A percentile compares a stretch with the other conserved stretches of the same genome.
phyloP scores from a whole-genome alignment of 345 rosid species.

The Noccaea bulbosa region DNA sequence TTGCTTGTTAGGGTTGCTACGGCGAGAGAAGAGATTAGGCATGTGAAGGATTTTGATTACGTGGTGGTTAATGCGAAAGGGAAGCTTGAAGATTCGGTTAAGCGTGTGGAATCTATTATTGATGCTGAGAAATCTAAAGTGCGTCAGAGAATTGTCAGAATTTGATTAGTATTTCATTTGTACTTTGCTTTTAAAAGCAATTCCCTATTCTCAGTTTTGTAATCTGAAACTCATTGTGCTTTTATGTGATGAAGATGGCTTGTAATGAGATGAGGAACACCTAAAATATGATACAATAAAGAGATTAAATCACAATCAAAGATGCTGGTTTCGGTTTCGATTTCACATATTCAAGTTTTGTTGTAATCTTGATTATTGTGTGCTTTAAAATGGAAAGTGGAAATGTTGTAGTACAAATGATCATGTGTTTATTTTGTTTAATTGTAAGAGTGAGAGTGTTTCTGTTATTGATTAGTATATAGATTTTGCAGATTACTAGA shows the following conservation, averaged over 20 bases:
- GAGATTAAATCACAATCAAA: background rate
- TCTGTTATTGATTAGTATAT: no score
- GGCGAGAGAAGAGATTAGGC: slow-evolving; percentile 80
- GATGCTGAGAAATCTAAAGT: slow-evolving; percentile 96
- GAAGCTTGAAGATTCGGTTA: slow-evolving; percentile 73
- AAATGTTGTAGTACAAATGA: background rate
- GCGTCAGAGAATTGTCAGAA: slow-evolving; percentile 57
- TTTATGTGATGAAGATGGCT: background rate
- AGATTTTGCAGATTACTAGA: slow-evolving; percentile 1
- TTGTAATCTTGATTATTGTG: background rate
- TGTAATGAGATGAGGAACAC: background rate
- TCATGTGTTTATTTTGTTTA: background rate
- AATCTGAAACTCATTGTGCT: slow-evolving; percentile 21
- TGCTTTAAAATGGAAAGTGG: background rate
- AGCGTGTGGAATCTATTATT: slow-evolving; percentile 67
- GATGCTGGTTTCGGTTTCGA: background rate
- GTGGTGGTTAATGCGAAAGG: slow-evolving; percentile 84
- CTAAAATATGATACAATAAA: background rate
- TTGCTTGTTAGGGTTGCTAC: slow-evolving; percentile 78
- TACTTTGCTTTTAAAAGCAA: slow-evolving; percentile 33
- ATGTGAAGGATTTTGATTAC: slow-evolving; percentile 70
- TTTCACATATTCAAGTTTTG: background rate
- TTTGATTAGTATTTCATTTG: slow-evolving; percentile 38
- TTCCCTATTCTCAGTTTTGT: slow-evolving; percentile 15
- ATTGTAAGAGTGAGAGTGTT: no score